Percentiles rank a stretch among this genome's conserved stretches.
These are phyloP conservation scores for Conringia planisiliqua DNA, from an alignment of 345 rosid species.

Conservation along the genomic window DNA sequence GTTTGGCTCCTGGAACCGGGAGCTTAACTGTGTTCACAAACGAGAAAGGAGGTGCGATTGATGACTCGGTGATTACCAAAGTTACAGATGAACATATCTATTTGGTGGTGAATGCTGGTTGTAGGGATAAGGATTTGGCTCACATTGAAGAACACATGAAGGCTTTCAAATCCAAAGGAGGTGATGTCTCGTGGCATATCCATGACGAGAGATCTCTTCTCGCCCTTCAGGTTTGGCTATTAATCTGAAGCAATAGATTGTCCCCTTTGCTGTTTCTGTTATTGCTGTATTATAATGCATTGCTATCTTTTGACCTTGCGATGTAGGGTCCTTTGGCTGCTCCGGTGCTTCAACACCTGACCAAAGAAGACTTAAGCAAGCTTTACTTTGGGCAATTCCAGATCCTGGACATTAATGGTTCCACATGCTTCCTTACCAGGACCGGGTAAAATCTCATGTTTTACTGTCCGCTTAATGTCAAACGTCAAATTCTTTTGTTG, in stretches of 20 bases:
- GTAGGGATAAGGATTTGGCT: constrained; percentile 98
- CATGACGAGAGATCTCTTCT: constrained; percentile 99
- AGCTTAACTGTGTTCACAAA: constrained; percentile 89
- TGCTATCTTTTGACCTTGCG: background rate
- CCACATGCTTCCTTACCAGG: constrained; percentile 80
- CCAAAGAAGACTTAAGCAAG: constrained; percentile 88
- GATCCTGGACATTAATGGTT: constrained; percentile 77
- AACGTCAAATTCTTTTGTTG: background rate
- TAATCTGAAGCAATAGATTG: background rate
- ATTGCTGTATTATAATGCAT: background rate
- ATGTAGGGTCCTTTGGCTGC: constrained; percentile 95
- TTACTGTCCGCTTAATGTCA: background rate
- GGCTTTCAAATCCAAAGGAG: constrained; percentile 85
- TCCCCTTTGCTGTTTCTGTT: constrained; percentile 1
- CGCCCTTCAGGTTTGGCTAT: constrained; percentile 72
- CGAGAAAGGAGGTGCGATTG: constrained; percentile 93
- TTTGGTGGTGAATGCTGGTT: constrained; percentile 97
- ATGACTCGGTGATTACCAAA: constrained; percentile 93
- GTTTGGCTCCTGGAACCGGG: constrained; percentile 77
- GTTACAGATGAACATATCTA: constrained; percentile 77
- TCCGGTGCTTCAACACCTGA: constrained; percentile 79
- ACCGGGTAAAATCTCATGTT: constrained; percentile 65
- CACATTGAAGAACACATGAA: constrained; percentile 96
- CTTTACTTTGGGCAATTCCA: constrained; percentile 88
- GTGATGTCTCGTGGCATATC: constrained; percentile 93